These are phyloP conservation scores for Lipomyces japonicus DNA, from an alignment of 805 yeast species.

Conservation along the genomic window DNA sequence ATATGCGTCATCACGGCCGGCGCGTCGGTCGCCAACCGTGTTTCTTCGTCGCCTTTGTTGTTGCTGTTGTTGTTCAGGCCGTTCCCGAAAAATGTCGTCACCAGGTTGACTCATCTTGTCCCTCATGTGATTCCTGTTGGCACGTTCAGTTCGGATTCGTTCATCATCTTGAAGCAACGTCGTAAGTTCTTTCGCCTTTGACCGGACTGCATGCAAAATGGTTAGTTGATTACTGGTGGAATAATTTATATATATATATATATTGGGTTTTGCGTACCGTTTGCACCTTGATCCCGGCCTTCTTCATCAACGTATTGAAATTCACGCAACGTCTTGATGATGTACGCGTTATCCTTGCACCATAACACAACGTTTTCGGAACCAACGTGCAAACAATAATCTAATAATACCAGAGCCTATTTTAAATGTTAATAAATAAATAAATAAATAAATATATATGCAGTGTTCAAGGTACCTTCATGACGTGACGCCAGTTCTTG, in stretches of 20 bases:
- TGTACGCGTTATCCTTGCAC: slow-evolving; percentile 84
- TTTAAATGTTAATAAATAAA: background rate
- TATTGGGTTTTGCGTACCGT: slow-evolving; percentile 38
- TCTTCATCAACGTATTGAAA: slow-evolving; percentile 76
- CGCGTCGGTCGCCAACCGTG: slow-evolving; percentile 6
- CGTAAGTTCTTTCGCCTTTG: slow-evolving; percentile 85
- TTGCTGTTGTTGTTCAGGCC: background rate
- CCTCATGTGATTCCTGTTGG: slow-evolving; percentile 35
- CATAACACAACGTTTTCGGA: slow-evolving; percentile 85
- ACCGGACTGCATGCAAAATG: slow-evolving; percentile 46
- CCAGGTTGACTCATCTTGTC: slow-evolving; percentile 18
- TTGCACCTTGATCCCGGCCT: slow-evolving; percentile 81
- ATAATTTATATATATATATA: background rate
- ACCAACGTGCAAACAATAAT: slow-evolving; percentile 79
- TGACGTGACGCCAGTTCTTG: slow-evolving; percentile 94
- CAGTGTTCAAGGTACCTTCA: slow-evolving; percentile 46
- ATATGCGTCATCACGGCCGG: slow-evolving; percentile 33
- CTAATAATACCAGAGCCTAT: slow-evolving; percentile 73
- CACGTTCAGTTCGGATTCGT: slow-evolving; percentile 67
- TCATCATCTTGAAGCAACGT: slow-evolving; percentile 77
- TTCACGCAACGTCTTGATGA: slow-evolving; percentile 85
- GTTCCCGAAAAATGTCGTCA: slow-evolving; percentile 9
- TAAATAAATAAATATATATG: too few relatives aligned
- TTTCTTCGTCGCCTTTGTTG: slow-evolving; percentile 10
- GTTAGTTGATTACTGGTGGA: background rate